These are phyloP conservation scores for Vinca minor DNA, from an alignment of 257 asterid species.

Conservation along the genomic window DNA sequence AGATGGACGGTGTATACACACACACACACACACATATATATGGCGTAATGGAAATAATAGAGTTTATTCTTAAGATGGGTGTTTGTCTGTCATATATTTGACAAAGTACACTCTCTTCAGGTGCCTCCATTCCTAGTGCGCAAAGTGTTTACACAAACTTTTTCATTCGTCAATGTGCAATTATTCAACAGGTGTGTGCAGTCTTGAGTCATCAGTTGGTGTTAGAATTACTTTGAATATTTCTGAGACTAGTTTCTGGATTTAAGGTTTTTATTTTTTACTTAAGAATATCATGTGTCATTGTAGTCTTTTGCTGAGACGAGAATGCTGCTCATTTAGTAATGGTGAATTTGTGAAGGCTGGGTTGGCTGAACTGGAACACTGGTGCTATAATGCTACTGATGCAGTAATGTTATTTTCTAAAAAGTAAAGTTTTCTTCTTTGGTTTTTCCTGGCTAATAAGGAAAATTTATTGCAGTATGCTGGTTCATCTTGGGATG, in stretches of 20 bases:
- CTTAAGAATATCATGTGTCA: slow-evolving; percentile 9
- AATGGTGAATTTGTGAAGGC: slow-evolving; percentile 98
- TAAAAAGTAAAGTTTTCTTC: neutral
- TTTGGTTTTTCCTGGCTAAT: slow-evolving; percentile 21
- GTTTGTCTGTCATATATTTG: neutral
- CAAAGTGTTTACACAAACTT: slow-evolving; percentile 84
- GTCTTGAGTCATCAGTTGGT: slow-evolving; percentile 10
- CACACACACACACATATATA: neutral
- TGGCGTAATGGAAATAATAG: neutral
- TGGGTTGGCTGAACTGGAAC: slow-evolving; percentile 96
- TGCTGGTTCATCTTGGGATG: slow-evolving; percentile 98
- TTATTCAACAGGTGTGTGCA: slow-evolving; percentile 84
- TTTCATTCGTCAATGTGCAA: slow-evolving; percentile 95
- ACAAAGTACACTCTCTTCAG: slow-evolving; percentile 25
- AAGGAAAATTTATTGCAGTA: slow-evolving; percentile 48
- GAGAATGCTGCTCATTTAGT: slow-evolving; percentile 99
- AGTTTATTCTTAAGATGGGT: too few relatives aligned
- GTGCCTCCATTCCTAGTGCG: slow-evolving; percentile 96
- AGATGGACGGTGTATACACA: neutral
- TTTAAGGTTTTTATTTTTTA: slow-evolving; percentile 3
- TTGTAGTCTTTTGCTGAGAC: slow-evolving; percentile 79
- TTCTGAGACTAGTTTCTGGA: too few relatives aligned
- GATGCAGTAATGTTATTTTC: slow-evolving; percentile 60
- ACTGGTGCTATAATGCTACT: slow-evolving; percentile 99
- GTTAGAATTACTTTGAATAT: neutral